Evolutionary conservation across 1,139 yeast species (phyloP).

Genomic region (Pichia sp.): DNA sequence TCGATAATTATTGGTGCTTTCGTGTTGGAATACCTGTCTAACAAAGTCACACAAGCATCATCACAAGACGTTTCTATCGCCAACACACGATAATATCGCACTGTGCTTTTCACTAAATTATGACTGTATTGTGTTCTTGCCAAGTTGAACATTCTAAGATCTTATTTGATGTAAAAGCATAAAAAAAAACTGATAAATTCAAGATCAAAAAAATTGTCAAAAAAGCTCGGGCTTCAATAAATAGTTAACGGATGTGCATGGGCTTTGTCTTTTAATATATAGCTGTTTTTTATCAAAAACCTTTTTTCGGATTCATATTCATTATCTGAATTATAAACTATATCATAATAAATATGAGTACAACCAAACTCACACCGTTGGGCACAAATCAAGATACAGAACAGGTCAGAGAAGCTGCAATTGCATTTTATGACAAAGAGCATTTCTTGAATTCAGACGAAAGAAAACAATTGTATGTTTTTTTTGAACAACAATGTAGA

Average conservation of each 20-base stretch:
- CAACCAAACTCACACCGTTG: constrained; percentile 1
- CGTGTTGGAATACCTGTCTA: constrained; percentile 40
- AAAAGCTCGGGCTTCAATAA: neutral
- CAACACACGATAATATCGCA: constrained; percentile 45
- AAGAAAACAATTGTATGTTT: constrained; percentile 19
- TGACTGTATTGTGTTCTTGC: neutral
- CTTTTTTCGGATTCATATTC: too few species aligned
- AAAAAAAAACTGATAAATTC: neutral
- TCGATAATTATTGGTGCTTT: constrained; percentile 47
- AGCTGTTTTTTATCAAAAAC: too few species aligned
- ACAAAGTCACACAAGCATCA: constrained; percentile 81
- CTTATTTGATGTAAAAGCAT: neutral
- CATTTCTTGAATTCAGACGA: constrained; percentile 19
- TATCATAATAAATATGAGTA: neutral
- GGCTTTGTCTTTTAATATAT: neutral
- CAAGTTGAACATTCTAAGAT: neutral
- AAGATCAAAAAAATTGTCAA: neutral
- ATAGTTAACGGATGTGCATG: neutral
- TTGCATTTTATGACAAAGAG: constrained; percentile 25
- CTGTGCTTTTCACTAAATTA: neutral
- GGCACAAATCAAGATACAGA: constrained; percentile 7
- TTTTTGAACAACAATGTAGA: constrained; percentile 19
- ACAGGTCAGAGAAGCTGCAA: constrained; percentile 21
- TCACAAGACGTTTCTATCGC: constrained; percentile 95
- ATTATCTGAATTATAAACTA: too few species aligned